Conservation (phyloP, 2,329 filamentous ascomycete genomes). For the Microcyclospora tardicrescens region DNA sequence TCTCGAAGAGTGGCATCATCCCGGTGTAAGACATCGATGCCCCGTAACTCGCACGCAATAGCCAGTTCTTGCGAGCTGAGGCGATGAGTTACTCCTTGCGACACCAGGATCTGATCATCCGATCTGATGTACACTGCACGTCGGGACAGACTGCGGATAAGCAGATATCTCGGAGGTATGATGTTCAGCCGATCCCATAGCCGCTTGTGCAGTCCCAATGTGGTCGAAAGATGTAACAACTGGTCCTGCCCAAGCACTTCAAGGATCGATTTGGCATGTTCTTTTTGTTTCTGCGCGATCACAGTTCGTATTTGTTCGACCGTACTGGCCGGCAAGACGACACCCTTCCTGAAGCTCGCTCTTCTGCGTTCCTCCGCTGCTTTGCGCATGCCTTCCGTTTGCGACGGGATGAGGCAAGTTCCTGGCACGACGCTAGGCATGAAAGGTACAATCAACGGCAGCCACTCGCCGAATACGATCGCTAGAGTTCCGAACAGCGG, state of each 20-base stretch:
- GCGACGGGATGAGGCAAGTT: slow-evolving; percentile 69
- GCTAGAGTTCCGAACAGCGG: slow-evolving; percentile 67
- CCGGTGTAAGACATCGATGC: slow-evolving; percentile 20
- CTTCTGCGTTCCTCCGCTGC: slow-evolving; percentile 42
- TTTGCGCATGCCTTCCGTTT: slow-evolving; percentile 47
- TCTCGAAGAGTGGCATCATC: slow-evolving; percentile 14
- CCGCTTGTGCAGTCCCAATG: slow-evolving; percentile 28
- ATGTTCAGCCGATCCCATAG: slow-evolving; percentile 34
- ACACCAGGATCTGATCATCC: slow-evolving; percentile 58
- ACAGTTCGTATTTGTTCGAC: slow-evolving; percentile 25
- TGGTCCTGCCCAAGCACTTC: slow-evolving; percentile 23
- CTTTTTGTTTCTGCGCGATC: slow-evolving; percentile 19
- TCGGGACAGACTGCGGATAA: slow-evolving; percentile 41
- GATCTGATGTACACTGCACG: slow-evolving; percentile 50
- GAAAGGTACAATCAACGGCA: slow-evolving; percentile 63
- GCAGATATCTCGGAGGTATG: slow-evolving; percentile 36
- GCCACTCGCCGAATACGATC: slow-evolving; percentile 71
- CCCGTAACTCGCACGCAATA: slow-evolving; percentile 26
- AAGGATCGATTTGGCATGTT: slow-evolving; percentile 7
- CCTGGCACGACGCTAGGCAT: slow-evolving; percentile 62
- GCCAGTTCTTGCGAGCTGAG: slow-evolving; percentile 27
- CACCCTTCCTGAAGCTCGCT: slow-evolving; percentile 40
- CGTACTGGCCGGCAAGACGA: slow-evolving; percentile 52
- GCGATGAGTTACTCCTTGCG: slow-evolving; percentile 49
- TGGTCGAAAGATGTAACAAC: slow-evolving; percentile 29